Base-by-base conservation (phyloP, 805 yeast species). In the Candida boleticola region DNA sequence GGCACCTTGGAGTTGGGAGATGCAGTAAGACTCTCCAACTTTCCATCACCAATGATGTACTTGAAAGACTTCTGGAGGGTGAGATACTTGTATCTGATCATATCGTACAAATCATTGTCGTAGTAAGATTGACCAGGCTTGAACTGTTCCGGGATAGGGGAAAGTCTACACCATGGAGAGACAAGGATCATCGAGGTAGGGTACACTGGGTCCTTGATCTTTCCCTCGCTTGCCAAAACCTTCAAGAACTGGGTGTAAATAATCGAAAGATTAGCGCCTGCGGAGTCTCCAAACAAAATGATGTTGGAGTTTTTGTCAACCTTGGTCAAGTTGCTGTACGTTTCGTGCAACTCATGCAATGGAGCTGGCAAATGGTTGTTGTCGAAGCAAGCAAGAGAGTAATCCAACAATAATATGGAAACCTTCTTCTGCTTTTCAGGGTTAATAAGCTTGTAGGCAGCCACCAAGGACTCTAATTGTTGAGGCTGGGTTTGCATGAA, bases 241-340 rank as follows among this genome's bases (percentile, higher is more conserved):
- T 54, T 55, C 48, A 68, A 50, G 35, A 44, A 55, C 41, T 66
- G 64, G 10, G 66, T 48, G 44, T 57, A 61, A 17, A 53, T 51
- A 18, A 68, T 47, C 13, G 60, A 49, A 45, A 70, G 57, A 47
- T 69, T 61, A 1, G 71, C 75, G 21, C 75, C 75, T 9, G 74
- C 74, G 1, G 73, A 67, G 47, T 70, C 75, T 2, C 75, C 74
- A 48, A 70, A 47, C 4, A 69, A 51, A 11, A 56, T 54, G n/a
- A 70, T 54, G 36, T 67, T 66, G n/a, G 49, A 41, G 39, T 50
- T 48, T 1, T 61, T 59, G 13, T 52, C 61, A 0, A 38, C 36
- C 18, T 56, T 41, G 21, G 44, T 38, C 34, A 63, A 49, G 16
- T 42, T 43, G 20, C 32, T 35, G 46, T 68, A 64, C 2, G 64